These are phyloP conservation scores for Asclepias syriaca DNA, from an alignment of 257 asterid genomes.

Conservation along the genomic window DNA sequence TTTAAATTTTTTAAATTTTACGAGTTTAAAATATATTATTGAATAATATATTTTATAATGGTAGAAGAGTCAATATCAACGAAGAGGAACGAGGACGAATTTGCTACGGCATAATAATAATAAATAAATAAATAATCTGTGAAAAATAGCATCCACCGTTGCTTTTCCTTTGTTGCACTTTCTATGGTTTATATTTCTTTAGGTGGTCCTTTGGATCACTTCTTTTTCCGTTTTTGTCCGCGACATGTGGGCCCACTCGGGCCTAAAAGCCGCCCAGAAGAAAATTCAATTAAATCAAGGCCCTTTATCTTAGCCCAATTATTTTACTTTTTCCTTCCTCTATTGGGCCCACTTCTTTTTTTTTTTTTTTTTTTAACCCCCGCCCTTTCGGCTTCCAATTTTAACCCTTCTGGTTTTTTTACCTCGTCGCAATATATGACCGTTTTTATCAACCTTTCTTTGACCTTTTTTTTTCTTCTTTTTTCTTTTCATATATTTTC, in stretches of 20 bases:
- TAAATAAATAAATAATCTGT: too few species aligned
- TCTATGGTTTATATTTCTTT: constrained; percentile 9
- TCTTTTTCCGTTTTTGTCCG: constrained; percentile 16
- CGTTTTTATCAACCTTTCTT: neutral
- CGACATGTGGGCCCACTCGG: constrained; percentile 21
- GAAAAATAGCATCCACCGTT: constrained; percentile 19
- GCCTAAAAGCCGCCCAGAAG: constrained; percentile 21
- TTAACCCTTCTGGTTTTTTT: neutral
- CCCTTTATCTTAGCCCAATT: constrained; percentile 14
- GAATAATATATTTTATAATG: too few species aligned
- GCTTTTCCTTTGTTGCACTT: constrained; percentile 21
- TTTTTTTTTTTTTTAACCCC: neutral
- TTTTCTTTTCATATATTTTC: neutral
- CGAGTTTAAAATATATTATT: too few species aligned
- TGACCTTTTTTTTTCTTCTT: neutral
- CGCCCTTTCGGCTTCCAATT: neutral
- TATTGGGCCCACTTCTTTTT: neutral
- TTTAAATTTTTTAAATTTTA: too few species aligned
- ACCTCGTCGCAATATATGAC: neutral
- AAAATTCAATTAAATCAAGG: constrained; percentile 9
- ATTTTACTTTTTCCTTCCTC: constrained; percentile 9
- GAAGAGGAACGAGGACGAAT: neutral
- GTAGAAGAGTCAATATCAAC: neutral
- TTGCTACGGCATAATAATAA: neutral
- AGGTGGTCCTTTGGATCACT: constrained; percentile 13